Conservation (phyloP, 805 yeast species). For the Yarrowia sp. region DNA sequence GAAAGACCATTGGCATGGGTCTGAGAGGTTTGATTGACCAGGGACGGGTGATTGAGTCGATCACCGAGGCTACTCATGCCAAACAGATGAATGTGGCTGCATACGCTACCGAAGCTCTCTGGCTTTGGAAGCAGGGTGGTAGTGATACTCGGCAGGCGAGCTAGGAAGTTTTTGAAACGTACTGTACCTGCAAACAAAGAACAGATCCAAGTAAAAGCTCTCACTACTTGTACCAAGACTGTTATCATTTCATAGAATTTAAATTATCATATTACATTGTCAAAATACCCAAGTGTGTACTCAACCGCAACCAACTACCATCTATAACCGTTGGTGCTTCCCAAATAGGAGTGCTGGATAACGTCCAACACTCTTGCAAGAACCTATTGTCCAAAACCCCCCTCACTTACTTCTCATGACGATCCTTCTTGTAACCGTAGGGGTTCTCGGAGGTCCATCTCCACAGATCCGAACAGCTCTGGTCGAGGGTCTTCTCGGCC, state of each 20-base stretch:
- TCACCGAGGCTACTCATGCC: conserved; percentile 69
- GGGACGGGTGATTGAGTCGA: conserved; percentile 66
- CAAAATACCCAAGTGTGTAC: too few species aligned
- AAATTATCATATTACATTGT: not conserved
- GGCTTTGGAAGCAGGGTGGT: conserved; percentile 72
- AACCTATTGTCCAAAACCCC: not conserved
- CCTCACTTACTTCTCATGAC: conserved; percentile 5
- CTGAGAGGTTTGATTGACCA: conserved; percentile 77
- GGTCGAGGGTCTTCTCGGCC: conserved; percentile 61
- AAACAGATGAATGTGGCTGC: conserved; percentile 80
- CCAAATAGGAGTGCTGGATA: too few species aligned
- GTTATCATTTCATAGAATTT: too few species aligned
- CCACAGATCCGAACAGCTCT: conserved; percentile 79
- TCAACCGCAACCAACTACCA: conserved; percentile 4
- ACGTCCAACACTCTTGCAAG: too few species aligned
- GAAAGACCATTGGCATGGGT: conserved; percentile 57
- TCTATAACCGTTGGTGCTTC: conserved; percentile 27
- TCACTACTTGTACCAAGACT: too few species aligned
- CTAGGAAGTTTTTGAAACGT: not conserved
- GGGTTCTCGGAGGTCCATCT: conserved; percentile 77
- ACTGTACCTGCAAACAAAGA: too few species aligned
- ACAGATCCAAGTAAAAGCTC: too few species aligned
- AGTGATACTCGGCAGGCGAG: conserved; percentile 39
- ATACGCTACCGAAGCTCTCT: conserved; percentile 87
- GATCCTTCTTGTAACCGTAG: conserved; percentile 57